These are phyloP conservation scores for Rhizomucor miehei DNA, from an alignment of 371 early-diverging fungal species.

Conservation along the genomic window DNA sequence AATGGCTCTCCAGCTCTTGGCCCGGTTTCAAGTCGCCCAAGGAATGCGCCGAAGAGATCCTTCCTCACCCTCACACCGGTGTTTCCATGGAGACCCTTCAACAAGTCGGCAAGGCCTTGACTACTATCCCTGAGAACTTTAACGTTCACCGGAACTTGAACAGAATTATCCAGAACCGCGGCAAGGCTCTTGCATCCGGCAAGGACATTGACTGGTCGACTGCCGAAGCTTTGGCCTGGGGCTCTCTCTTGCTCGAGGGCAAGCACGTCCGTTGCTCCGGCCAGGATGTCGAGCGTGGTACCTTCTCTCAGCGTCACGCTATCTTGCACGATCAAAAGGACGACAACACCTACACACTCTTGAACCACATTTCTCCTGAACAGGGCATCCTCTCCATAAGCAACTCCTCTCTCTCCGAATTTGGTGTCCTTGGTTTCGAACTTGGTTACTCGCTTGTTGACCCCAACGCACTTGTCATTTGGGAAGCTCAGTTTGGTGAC, in stretches of 20 bases:
- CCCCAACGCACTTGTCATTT: constrained; percentile 90
- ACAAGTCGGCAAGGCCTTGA: constrained; percentile 79
- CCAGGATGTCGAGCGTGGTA: constrained; percentile 98
- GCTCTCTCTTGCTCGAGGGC: constrained; percentile 85
- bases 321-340: constrained; percentile 91
- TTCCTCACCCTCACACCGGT: constrained; percentile 77
- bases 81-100: constrained; percentile 70
- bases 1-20: constrained; percentile 96
- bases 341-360: constrained; percentile 67
- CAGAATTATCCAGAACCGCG: constrained; percentile 82
- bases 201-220: constrained; percentile 94
- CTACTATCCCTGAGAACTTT: constrained; percentile 81
- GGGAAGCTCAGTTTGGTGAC: constrained; percentile 99
- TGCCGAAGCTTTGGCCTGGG: constrained; percentile 94
- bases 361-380: constrained; percentile 80
- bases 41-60: constrained; percentile 74
- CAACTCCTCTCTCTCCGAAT: constrained; percentile 96
- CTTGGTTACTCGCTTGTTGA: constrained; percentile 94
- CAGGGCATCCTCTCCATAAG: constrained; percentile 87
- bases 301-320: constrained; percentile 97
- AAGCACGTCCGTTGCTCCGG: constrained; percentile 91
- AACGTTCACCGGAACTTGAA: constrained; percentile 84
- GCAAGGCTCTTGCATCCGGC: constrained; percentile 74
- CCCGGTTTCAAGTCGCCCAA: constrained; percentile 80
- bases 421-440: constrained; percentile 94